A percentile compares a stretch with the other conserved stretches of the same genome.
Evolutionary conservation across 306 rosid genomes (phyloP).

Genomic region (Luffa aegyptiaca): DNA sequence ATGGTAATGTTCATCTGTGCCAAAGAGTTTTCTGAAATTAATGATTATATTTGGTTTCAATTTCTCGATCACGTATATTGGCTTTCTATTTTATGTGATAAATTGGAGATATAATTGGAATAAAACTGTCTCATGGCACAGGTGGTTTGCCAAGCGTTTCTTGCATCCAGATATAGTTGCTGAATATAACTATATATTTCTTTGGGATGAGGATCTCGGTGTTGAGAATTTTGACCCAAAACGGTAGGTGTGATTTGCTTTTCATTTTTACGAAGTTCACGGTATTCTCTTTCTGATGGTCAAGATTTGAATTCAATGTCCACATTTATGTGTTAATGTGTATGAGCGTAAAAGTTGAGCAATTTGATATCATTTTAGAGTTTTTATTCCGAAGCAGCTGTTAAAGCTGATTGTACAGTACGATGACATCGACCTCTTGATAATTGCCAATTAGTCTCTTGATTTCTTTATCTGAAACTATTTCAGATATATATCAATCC

Average conservation of each 20-base stretch:
- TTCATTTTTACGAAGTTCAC: neutral
- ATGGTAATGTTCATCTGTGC: constrained; percentile 24
- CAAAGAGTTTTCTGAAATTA: neutral
- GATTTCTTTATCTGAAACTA: neutral
- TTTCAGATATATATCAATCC: constrained; percentile 65
- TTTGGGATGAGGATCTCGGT: constrained; percentile 96
- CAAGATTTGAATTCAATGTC: neutral
- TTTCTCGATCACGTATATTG: neutral
- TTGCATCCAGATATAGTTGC: constrained; percentile 88
- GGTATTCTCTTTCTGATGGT: neutral
- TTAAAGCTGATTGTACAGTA: neutral
- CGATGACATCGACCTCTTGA: neutral
- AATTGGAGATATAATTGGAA: neutral
- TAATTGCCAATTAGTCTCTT: neutral
- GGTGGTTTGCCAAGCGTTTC: constrained; percentile 98
- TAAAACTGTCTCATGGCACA: constrained; percentile 14
- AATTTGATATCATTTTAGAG: neutral
- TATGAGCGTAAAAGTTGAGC: neutral
- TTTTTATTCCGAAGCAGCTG: neutral
- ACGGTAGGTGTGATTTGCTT: constrained; percentile 25
- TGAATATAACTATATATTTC: constrained; percentile 69
- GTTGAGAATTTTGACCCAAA: constrained; percentile 71
- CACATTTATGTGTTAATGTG: neutral
- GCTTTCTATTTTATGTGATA: neutral
- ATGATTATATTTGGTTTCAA: neutral